Conservation (phyloP, 441 rosid species). For the Corymbia citriodora region DNA sequence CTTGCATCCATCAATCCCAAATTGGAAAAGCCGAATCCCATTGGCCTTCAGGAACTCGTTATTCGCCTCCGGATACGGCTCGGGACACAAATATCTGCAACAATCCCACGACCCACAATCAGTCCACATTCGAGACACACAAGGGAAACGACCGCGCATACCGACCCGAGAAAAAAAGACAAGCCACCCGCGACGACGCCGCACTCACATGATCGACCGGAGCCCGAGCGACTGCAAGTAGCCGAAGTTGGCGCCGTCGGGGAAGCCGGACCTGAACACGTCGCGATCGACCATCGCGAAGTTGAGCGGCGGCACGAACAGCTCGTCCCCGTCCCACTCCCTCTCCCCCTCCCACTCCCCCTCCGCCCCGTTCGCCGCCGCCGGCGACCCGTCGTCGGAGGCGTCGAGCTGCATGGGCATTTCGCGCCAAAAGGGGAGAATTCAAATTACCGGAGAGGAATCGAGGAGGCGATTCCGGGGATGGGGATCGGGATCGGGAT, state of each 20-base stretch:
- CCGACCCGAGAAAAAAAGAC: neutral
- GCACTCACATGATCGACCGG: slow-evolving; percentile 41
- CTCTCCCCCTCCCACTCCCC: neutral
- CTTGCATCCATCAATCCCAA: slow-evolving; percentile 59
- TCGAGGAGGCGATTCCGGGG: neutral
- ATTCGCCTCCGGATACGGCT: slow-evolving; percentile 46
- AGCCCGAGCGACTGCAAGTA: slow-evolving; percentile 45
- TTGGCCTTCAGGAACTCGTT: slow-evolving; percentile 41
- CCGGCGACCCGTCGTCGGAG: neutral
- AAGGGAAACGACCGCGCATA: neutral
- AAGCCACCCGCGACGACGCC: neutral
- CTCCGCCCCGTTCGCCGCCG: neutral
- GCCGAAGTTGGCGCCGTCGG: slow-evolving; percentile 53
- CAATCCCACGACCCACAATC: neutral
- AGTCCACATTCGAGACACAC: neutral
- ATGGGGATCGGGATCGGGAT: neutral
- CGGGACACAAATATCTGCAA: slow-evolving; percentile 51
- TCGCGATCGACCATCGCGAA: slow-evolving; percentile 55
- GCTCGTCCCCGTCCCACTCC: slow-evolving; percentile 24
- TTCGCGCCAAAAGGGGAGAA: neutral
- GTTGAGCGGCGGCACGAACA: slow-evolving; percentile 54
- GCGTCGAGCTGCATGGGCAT: neutral
- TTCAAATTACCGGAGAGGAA: neutral
- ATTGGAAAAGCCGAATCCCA: slow-evolving; percentile 45
- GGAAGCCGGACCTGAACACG: slow-evolving; percentile 58